Evolutionary conservation across 78 protist genomes (phyloP).

Genomic region (Acrasis kona): DNA sequence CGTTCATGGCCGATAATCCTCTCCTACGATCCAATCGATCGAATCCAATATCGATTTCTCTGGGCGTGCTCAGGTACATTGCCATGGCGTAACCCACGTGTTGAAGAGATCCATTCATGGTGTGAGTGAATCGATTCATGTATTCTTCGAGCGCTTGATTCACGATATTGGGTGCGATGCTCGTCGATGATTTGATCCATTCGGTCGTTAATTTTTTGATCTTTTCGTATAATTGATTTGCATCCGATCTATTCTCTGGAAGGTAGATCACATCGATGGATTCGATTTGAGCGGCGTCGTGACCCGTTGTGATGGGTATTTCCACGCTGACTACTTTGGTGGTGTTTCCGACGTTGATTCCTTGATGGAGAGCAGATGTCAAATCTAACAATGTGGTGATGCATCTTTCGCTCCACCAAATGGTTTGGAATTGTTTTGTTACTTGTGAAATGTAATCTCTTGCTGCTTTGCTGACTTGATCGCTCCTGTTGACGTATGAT

Average conservation of each 20-base stretch:
- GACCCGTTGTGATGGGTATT: too few species aligned
- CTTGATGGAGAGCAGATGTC: neutral
- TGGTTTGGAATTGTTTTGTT: neutral
- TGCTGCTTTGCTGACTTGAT: neutral
- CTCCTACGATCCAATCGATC: neutral
- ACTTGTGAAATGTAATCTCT: neutral
- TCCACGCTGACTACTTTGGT: neutral
- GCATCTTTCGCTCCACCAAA: neutral
- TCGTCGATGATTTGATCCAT: neutral
- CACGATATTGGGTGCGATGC: neutral
- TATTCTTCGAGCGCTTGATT: neutral
- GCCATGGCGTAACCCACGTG: neutral
- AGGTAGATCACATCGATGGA: neutral
- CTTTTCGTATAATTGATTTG: neutral
- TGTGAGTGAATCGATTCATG: neutral
- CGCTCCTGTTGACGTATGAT: neutral
- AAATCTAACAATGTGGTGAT: neutral
- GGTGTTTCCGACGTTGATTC: neutral
- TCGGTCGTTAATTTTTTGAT: neutral
- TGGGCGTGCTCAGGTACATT: neutral
- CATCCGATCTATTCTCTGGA: neutral
- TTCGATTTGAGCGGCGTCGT: too few species aligned
- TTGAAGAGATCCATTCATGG: neutral
- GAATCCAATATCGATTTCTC: neutral
- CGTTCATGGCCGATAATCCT: neutral